phyloP scores from a whole-genome alignment of 257 asterid species.

The Solanum corneliomulleri region DNA sequence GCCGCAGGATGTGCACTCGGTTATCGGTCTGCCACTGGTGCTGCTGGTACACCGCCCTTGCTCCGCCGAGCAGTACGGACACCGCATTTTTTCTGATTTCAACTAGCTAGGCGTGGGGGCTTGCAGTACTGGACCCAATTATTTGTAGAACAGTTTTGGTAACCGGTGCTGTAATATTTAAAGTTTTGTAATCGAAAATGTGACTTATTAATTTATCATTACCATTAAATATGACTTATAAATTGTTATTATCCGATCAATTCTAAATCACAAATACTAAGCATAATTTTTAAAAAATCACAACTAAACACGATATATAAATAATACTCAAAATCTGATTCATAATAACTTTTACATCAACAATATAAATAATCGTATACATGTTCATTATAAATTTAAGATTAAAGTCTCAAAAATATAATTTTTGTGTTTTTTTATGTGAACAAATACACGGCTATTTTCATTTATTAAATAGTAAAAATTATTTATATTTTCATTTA shows the following conservation, averaged over 20 bases:
- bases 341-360: not conserved
- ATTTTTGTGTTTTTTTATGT: no score
- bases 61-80: conserved; percentile 82
- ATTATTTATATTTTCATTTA: no score
- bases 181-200: not conserved
- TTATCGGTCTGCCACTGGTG: conserved; percentile 51
- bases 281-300: not conserved
- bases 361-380: no score
- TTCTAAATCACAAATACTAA: not conserved
- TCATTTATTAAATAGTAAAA: no score
- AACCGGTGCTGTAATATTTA: not conserved
- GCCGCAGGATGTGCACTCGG: conserved; percentile 82
- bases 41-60: conserved; percentile 79
- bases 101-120: not conserved
- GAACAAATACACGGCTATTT: not conserved
- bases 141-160: not conserved
- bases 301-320: not conserved
- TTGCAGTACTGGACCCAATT: not conserved
- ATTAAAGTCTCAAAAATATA: no score
- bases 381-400: no score
- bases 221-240: not conserved
- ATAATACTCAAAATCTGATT: no score
- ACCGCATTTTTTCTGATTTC: conserved; percentile 39
- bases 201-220: not conserved
- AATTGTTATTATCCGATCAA: not conserved